These are phyloP conservation scores for Helianthus annuus DNA, from an alignment of 129 eudicot genomes.

Conservation along the genomic window HanXRQr2.0-SUNRISE NC_035442.2:134427021-134427520, in stretches of 20 bases:
- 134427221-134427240: no score
- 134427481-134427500: constrained; percentile 82
- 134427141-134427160: no score
- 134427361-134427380: constrained; percentile 44
- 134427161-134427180: no score
- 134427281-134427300: constrained; percentile 28
- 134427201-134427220: no score
- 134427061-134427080: no score
- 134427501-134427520: constrained; percentile 50
- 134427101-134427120: no score
- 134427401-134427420: constrained; percentile 49
- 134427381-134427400: constrained; percentile 44
- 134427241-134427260: not conserved
- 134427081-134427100: no score
- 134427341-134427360: constrained; percentile 32
- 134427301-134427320: constrained; percentile 32
- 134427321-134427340: constrained; percentile 34
- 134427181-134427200: no score
- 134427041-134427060: no score
- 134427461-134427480: constrained; percentile 92
- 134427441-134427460: constrained; percentile 68
- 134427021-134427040: no score
- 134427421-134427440: constrained; percentile 34
- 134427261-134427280: not conserved
- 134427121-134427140: no score